phyloP scores from a whole-genome alignment of 345 rosid genomes.

The Brassica incana region DNA sequence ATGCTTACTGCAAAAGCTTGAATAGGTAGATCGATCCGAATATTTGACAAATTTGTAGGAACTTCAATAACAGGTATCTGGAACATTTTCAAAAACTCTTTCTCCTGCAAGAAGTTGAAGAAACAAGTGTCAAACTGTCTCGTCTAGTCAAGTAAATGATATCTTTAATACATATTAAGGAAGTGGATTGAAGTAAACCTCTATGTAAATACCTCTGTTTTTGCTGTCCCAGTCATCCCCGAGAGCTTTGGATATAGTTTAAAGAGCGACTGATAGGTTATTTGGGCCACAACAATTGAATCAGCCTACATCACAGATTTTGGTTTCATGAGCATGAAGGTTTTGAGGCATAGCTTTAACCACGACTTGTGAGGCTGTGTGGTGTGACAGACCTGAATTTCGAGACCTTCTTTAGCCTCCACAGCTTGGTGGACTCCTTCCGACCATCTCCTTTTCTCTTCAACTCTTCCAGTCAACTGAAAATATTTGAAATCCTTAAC shows the following conservation, averaged over 20 bases:
- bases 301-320: slow-evolving; percentile 62
- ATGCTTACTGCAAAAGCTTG: slow-evolving; percentile 89
- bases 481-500: slow-evolving; percentile 20
- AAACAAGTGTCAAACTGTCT: slow-evolving; percentile 6
- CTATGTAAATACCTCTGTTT: slow-evolving; percentile 72
- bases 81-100: slow-evolving; percentile 91
- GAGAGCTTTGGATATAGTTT: slow-evolving; percentile 95
- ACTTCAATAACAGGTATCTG: slow-evolving; percentile 89
- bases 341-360: slow-evolving; percentile 10
- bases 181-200: slow-evolving; percentile 1
- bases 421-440: slow-evolving; percentile 98
- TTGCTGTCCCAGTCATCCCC: slow-evolving; percentile 99
- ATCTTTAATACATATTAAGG: slow-evolving; percentile 1
- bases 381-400: slow-evolving; percentile 59
- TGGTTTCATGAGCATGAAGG: background rate
- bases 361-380: background rate
- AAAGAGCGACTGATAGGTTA: slow-evolving; percentile 92
- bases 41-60: slow-evolving; percentile 89
- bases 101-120: slow-evolving; percentile 60
- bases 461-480: slow-evolving; percentile 96
- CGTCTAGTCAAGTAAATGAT: background rate
- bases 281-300: slow-evolving; percentile 96
- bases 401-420: slow-evolving; percentile 94
- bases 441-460: slow-evolving; percentile 97
- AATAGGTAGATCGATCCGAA: slow-evolving; percentile 85